A percentile compares a stretch with the other conserved stretches of the same genome.
Conservation (phyloP, 2,329 filamentous ascomycete species). For the Penicillium sp. region DNA sequence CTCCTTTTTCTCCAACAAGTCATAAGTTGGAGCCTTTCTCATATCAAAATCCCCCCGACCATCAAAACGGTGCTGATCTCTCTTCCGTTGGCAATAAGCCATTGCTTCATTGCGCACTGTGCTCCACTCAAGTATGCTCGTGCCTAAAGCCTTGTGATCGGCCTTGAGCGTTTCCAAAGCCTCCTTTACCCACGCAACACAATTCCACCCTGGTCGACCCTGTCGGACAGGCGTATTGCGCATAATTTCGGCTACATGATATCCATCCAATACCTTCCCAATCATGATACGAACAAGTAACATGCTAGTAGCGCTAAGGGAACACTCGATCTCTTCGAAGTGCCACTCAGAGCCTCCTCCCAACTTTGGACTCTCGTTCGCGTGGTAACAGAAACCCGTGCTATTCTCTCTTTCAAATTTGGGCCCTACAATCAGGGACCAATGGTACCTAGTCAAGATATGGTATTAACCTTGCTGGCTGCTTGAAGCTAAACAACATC, state of each 20-base stretch:
- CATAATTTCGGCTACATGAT: constrained; percentile 32
- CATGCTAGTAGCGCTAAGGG: constrained; percentile 26
- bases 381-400: constrained; percentile 34
- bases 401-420: constrained; percentile 31
- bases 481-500: background rate
- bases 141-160: constrained; percentile 37
- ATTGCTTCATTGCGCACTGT: constrained; percentile 39
- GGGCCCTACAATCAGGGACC: constrained; percentile 41
- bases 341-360: constrained; percentile 24
- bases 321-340: constrained; percentile 29
- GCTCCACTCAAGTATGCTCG: constrained; percentile 35
- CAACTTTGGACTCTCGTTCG: constrained; percentile 29
- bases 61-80: constrained; percentile 44
- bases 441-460: constrained; percentile 36
- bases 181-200: constrained; percentile 47
- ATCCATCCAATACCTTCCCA: constrained; percentile 35
- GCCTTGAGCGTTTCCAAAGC: constrained; percentile 34
- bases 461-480: constrained; percentile 1
- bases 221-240: constrained; percentile 32
- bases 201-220: constrained; percentile 43
- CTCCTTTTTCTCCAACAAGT: constrained; percentile 35
- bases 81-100: constrained; percentile 44
- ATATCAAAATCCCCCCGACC: constrained; percentile 34
- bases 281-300: constrained; percentile 34
- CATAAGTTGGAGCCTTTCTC: constrained; percentile 37